phyloP scores from a whole-genome alignment of 2,329 filamentous ascomycete genomes.

The Plenodomus tracheiphilus region DNA sequence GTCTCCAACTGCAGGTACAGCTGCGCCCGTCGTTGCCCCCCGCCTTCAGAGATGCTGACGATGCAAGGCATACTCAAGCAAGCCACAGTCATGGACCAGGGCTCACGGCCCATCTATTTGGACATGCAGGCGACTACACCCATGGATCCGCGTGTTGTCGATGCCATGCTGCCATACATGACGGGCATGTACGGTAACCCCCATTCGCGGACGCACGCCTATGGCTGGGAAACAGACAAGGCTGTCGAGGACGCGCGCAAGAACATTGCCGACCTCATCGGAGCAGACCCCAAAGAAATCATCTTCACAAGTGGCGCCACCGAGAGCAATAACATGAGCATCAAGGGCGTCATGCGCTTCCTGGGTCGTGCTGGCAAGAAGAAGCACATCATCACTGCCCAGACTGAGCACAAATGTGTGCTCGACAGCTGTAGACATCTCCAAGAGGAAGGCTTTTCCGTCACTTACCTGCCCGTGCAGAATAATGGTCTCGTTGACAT shows the following conservation, averaged over 20 bases:
- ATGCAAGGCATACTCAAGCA: conserved; percentile 77
- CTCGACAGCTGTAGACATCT: conserved; percentile 95
- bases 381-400: conserved; percentile 95
- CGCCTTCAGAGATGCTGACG: conserved; percentile 17
- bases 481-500: conserved; percentile 83
- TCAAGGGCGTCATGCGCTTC: conserved; percentile 96
- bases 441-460: conserved; percentile 92
- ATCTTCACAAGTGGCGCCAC: conserved; percentile 98
- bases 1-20: conserved; percentile 73
- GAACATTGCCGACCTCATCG: conserved; percentile 83
- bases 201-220: conserved; percentile 94
- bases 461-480: conserved; percentile 95
- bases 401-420: conserved; percentile 99
- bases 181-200: conserved; percentile 95
- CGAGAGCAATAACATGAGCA: conserved; percentile 99
- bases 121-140: conserved; percentile 99
- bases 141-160: conserved; percentile 88
- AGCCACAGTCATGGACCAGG: conserved; percentile 90
- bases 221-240: conserved; percentile 97
- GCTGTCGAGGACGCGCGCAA: conserved; percentile 84
- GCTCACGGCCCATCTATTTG: conserved; percentile 91
- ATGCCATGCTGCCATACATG: conserved; percentile 94
- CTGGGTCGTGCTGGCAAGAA: conserved; percentile 93
- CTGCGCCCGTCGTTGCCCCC: conserved; percentile 5
- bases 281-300: conserved; percentile 95